phyloP scores from a whole-genome alignment of 768 basidiomycete genomes.

The Wakefieldia striispora region DNA sequence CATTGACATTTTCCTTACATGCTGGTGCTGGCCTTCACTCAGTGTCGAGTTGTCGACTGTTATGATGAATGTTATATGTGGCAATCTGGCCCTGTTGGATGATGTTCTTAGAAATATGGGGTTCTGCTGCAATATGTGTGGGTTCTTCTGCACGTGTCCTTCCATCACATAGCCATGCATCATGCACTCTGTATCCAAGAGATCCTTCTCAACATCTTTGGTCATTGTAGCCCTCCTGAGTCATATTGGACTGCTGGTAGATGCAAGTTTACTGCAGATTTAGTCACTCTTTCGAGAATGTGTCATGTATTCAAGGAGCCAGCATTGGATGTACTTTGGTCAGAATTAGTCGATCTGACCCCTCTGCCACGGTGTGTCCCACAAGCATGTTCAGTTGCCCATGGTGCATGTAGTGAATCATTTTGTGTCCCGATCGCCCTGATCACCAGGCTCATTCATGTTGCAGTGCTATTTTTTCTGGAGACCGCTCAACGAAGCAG shows the following conservation, averaged over 20 bases:
- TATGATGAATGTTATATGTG: too few species aligned
- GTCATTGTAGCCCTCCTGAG: not conserved
- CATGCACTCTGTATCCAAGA: conserved; percentile 1
- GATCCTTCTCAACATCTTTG: conserved; percentile 3
- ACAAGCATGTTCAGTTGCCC: not conserved
- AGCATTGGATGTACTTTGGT: conserved; percentile 7
- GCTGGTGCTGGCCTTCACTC: too few species aligned
- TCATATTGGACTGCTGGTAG: too few species aligned
- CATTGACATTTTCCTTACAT: too few species aligned
- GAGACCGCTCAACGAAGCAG: not conserved
- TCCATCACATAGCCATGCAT: not conserved
- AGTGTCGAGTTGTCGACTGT: too few species aligned
- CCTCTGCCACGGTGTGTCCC: conserved; percentile 1
- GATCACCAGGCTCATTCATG: too few species aligned
- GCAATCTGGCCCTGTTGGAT: too few species aligned
- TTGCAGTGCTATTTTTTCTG: not conserved
- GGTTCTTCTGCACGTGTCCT: too few species aligned
- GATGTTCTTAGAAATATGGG: too few species aligned
- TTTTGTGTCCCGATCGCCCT: too few species aligned
- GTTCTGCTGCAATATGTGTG: too few species aligned
- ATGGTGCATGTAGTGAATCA: not conserved
- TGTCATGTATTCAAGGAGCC: conserved; percentile 6
- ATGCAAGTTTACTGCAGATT: not conserved
- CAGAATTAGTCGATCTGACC: not conserved
- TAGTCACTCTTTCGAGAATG: not conserved